phyloP scores from a whole-genome alignment of 1,284 basidiomycete species.

The Albatrellus sp. region DNA sequence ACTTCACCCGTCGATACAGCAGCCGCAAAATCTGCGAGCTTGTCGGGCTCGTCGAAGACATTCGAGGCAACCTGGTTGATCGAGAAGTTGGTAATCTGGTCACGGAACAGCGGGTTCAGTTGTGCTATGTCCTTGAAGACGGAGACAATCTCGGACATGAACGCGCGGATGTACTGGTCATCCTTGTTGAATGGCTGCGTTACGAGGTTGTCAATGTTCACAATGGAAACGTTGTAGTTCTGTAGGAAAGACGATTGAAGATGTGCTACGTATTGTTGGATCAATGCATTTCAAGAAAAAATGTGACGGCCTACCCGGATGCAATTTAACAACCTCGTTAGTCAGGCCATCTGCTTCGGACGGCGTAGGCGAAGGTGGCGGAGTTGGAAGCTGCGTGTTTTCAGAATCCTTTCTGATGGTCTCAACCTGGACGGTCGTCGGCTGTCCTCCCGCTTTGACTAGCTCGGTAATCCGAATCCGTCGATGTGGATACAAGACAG shows the following conservation, averaged over 20 bases:
- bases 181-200: slow-evolving; percentile 86
- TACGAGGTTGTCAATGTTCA: slow-evolving; percentile 77
- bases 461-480: slow-evolving; percentile 87
- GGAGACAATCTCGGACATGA: slow-evolving; percentile 94
- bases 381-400: slow-evolving; percentile 31
- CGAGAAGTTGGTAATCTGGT: slow-evolving; percentile 95
- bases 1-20: slow-evolving; percentile 91
- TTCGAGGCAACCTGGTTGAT: slow-evolving; percentile 94
- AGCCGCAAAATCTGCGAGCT: slow-evolving; percentile 95
- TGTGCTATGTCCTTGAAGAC: slow-evolving; percentile 99
- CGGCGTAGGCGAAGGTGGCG: slow-evolving; percentile 30
- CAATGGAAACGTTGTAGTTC: slow-evolving; percentile 81
- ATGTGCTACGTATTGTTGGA: slow-evolving; percentile 27
- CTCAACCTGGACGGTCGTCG: slow-evolving; percentile 32
- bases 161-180: slow-evolving; percentile 87
- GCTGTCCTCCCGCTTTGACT: slow-evolving; percentile 47
- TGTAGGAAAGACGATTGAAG: slow-evolving; percentile 88
- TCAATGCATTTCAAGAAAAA: neutral
- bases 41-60: slow-evolving; percentile 97
- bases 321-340: slow-evolving; percentile 14
- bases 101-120: slow-evolving; percentile 94
- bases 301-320: slow-evolving; percentile 10
- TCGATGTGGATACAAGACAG: slow-evolving; percentile 91
- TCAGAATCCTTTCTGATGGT: slow-evolving; percentile 27
- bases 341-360: neutral